Evolutionary conservation across 192 early-diverging fungal genomes (phyloP), one percentile per base, ranked within the genome.

Genomic region (Dissophora ornata): DNA sequence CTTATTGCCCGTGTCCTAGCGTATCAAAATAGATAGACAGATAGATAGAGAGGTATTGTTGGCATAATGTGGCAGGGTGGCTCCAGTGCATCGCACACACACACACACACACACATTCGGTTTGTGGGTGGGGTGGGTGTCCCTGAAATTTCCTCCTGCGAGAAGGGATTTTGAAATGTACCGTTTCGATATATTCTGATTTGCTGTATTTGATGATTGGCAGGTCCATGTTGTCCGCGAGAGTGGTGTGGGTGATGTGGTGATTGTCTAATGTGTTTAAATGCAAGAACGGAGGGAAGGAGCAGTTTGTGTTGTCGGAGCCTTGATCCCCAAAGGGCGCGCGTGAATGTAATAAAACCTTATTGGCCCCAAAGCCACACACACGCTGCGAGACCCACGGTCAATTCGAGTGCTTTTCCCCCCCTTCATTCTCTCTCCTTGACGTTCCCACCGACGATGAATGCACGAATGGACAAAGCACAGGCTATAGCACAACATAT

Each of bases 111-210:
- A n/a, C n/a, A n/a, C n/a, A n/a, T n/a, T n/a, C n/a, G n/a, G n/a
- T n/a, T n/a, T n/a, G n/a, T n/a, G n/a, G n/a, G n/a, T n/a, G n/a
- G n/a, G n/a, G n/a, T n/a, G n/a, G n/a, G n/a, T n/a, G n/a, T n/a
- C n/a, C n/a, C n/a, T n/a, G n/a, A n/a, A n/a, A n/a, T n/a, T n/a
- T n/a, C n/a, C n/a, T 49, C 65, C 56, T 67, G 65, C 8, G 28
- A 10, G 7, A 38, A 15, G 34, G 34, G 40, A 52, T 22, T 41
- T 47, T 12, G 52, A 1, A 21, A 42, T 42, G 62, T 81, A 93
- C 93, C n/a, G 96, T 98, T 79, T 97, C 96, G 44, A 98, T 97
- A 81, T 95, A 98, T 57, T 98, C 95, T 50, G 84, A 70, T 58
- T 88, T 89, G 65, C 91, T 90, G 70, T 97, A 97, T 42, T 87